These are phyloP conservation scores for Metschnikowia arizonensis DNA, from an alignment of 805 yeast genomes.

Conservation along the genomic window DNA sequence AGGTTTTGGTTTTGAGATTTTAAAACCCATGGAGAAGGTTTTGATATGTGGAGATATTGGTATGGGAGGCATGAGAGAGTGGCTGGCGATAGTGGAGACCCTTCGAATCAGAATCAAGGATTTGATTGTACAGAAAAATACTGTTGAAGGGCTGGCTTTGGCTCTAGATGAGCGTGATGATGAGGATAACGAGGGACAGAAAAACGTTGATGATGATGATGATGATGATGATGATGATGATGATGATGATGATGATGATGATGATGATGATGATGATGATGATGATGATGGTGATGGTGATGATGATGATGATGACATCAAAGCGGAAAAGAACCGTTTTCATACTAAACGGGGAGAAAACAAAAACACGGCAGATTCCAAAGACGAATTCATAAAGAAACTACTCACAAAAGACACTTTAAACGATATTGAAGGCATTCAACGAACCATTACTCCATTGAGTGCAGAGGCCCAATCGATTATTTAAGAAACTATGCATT, in stretches of 20 bases:
- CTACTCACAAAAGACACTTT: conserved; percentile 6
- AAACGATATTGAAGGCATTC: conserved; percentile 11
- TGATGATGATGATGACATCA: conserved; percentile 1
- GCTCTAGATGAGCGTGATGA: conserved; percentile 16
- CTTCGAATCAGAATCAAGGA: conserved; percentile 32
- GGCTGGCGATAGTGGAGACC: conserved; percentile 44
- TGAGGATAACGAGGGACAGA: conserved; percentile 6
- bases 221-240: conserved; percentile 31
- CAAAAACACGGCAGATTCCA: neutral
- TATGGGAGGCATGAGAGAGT: conserved; percentile 49
- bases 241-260: conserved; percentile 35
- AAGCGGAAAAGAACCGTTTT: neutral
- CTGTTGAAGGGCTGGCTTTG: conserved; percentile 8
- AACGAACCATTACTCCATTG: conserved; percentile 14
- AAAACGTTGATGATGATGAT: conserved; percentile 34
- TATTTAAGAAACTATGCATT: conserved; percentile 4
- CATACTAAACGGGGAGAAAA: neutral
- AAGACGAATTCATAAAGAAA: conserved; percentile 1
- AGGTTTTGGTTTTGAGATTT: conserved; percentile 41
- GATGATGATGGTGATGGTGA: conserved; percentile 34
- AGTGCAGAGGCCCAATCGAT: conserved; percentile 17
- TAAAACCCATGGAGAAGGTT: conserved; percentile 45
- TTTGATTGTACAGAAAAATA: conserved; percentile 24
- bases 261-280: conserved; percentile 37
- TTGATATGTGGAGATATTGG: conserved; percentile 48